Evolutionary conservation across 768 basidiomycete genomes (phyloP).

Genomic region (Pleurotus cornucopiae): DNA sequence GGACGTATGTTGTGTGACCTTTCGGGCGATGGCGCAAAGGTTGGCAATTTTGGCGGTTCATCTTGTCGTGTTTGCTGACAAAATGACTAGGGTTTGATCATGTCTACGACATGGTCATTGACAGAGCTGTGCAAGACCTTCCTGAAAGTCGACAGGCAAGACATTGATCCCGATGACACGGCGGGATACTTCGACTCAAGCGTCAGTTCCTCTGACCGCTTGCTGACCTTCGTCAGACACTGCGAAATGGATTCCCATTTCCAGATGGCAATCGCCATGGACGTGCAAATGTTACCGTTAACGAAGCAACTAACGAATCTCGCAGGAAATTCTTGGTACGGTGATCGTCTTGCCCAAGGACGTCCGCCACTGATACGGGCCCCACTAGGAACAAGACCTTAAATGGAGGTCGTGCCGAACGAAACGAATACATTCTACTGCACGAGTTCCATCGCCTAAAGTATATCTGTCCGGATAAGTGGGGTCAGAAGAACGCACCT

Average conservation of each 20-base stretch:
- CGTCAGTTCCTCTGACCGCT: conserved; percentile 66
- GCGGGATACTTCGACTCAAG: conserved; percentile 85
- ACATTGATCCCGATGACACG: conserved; percentile 95
- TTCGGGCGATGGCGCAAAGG: conserved; percentile 92
- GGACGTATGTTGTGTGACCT: conserved; percentile 91
- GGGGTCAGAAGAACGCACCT: conserved; percentile 70
- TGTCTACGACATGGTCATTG: conserved; percentile 96
- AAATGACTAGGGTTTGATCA: conserved; percentile 78
- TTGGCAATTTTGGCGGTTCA: conserved; percentile 23
- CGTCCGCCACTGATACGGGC: neutral
- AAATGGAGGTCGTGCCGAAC: conserved; percentile 96
- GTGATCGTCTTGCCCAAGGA: neutral
- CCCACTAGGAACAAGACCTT: conserved; percentile 86
- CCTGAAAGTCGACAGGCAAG: conserved; percentile 81
- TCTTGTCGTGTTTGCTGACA: neutral
- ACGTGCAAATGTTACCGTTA: conserved; percentile 90
- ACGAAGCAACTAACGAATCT: conserved; percentile 93
- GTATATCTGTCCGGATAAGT: conserved; percentile 95
- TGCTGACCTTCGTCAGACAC: conserved; percentile 87
- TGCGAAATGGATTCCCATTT: conserved; percentile 96
- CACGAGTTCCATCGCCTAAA: conserved; percentile 97
- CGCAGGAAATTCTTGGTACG: conserved; percentile 94
- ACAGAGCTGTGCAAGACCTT: conserved; percentile 96
- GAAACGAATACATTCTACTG: conserved; percentile 97
- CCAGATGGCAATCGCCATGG: conserved; percentile 93